phyloP scores from a whole-genome alignment of 768 basidiomycete species.

The Agrocybe praecox region DNA sequence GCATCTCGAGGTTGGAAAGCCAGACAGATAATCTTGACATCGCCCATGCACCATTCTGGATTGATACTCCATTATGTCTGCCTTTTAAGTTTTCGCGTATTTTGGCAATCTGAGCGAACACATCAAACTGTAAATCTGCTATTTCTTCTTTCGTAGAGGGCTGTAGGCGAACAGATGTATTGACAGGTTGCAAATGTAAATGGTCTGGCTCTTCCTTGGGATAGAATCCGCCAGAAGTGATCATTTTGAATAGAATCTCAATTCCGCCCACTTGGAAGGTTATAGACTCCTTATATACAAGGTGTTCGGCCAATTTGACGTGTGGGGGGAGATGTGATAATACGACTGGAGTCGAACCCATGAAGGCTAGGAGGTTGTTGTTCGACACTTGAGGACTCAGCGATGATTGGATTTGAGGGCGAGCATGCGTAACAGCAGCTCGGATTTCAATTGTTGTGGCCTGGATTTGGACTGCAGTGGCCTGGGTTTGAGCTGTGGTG shows the following conservation, averaged over 20 bases:
- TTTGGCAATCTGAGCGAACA: background rate
- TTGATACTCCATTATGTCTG: background rate
- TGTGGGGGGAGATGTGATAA: background rate
- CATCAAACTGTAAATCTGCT: background rate
- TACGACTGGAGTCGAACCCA: background rate
- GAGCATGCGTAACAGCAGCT: too few relatives aligned
- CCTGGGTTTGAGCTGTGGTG: too few relatives aligned
- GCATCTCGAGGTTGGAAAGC: background rate
- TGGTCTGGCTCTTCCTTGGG: background rate
- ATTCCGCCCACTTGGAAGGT: background rate
- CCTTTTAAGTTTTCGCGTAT: background rate
- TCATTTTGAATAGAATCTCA: background rate
- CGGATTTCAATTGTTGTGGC: too few relatives aligned
- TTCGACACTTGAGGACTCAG: too few relatives aligned
- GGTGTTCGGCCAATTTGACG: background rate
- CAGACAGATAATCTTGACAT: background rate
- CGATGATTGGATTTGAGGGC: too few relatives aligned
- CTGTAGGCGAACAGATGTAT: background rate
- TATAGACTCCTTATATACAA: background rate
- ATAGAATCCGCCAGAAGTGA: background rate
- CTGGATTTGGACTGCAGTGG: too few relatives aligned
- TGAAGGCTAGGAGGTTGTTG: background rate
- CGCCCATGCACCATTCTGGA: background rate
- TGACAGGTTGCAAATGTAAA: background rate
- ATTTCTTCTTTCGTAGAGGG: background rate